These are phyloP conservation scores for Kodamaea jinghongensis DNA, from an alignment of 805 yeast genomes.

Conservation along the genomic window DNA sequence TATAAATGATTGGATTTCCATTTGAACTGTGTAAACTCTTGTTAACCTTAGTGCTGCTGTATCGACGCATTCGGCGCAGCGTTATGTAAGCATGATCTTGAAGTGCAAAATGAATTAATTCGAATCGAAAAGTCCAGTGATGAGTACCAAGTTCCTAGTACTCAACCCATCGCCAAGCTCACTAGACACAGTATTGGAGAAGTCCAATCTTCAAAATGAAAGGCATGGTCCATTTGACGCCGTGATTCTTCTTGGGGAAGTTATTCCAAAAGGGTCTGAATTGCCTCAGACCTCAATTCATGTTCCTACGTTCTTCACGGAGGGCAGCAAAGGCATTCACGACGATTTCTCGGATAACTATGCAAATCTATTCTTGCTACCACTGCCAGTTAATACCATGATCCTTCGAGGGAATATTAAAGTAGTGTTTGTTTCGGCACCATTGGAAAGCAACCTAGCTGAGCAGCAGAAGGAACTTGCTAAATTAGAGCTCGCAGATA, in stretches of 20 bases:
- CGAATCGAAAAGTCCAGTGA: constrained; percentile 8
- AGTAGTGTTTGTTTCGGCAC: constrained; percentile 44
- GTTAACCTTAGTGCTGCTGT: no score
- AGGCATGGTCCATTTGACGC: constrained; percentile 69
- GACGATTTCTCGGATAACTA: constrained; percentile 20
- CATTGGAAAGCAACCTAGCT: constrained; percentile 7
- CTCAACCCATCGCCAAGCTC: constrained; percentile 7
- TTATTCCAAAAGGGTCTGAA: constrained; percentile 13
- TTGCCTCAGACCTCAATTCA: constrained; percentile 17
- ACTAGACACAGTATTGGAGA: constrained; percentile 42
- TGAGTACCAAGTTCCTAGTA: constrained; percentile 29
- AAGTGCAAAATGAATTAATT: no score
- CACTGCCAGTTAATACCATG: constrained; percentile 30
- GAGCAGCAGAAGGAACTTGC: constrained; percentile 9
- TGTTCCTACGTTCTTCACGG: constrained; percentile 26
- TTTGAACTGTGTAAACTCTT: no score
- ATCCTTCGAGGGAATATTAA: constrained; percentile 45
- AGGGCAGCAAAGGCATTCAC: constrained; percentile 20
- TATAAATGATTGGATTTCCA: no score
- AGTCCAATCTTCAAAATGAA: constrained; percentile 47
- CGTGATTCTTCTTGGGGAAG: constrained; percentile 52
- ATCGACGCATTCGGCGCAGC: no score
- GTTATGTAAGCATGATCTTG: no score
- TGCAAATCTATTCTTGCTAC: constrained; percentile 29
- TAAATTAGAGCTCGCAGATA: constrained; percentile 38